Percentiles rank a stretch among this genome's conserved stretches.
Conservation (phyloP, 1,139 yeast genomes). For the Lodderomyces oxycetoniae region DNA sequence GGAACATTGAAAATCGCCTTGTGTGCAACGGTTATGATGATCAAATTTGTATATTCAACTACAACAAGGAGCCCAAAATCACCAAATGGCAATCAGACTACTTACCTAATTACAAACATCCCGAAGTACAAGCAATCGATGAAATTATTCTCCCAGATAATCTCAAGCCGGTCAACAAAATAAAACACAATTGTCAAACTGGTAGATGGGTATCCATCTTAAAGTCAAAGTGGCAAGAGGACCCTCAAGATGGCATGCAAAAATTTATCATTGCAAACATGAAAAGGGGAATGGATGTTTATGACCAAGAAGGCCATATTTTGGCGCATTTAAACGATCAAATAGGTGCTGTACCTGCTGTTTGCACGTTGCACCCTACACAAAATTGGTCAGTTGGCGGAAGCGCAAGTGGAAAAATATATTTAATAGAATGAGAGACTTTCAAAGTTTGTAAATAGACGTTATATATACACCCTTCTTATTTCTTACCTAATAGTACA, state of each 20-base stretch:
- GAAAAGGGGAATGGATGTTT: slow-evolving; percentile 82
- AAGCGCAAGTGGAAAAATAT: slow-evolving; percentile 89
- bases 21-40: slow-evolving; percentile 95
- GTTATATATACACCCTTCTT: too few relatives aligned
- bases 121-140: slow-evolving; percentile 16
- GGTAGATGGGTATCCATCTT: slow-evolving; percentile 95
- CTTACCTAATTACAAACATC: slow-evolving; percentile 13
- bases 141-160: slow-evolving; percentile 23
- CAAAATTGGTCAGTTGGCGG: slow-evolving; percentile 92
- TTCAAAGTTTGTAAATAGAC: too few relatives aligned
- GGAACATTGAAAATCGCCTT: slow-evolving; percentile 70
- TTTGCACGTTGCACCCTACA: slow-evolving; percentile 72
- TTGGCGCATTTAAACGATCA: slow-evolving; percentile 64
- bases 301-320: slow-evolving; percentile 68
- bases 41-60: slow-evolving; percentile 54
- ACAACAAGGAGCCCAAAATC: slow-evolving; percentile 22
- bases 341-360: slow-evolving; percentile 92
- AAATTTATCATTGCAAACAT: slow-evolving; percentile 90
- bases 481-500: too few relatives aligned
- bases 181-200: slow-evolving; percentile 88
- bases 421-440: slow-evolving; percentile 45
- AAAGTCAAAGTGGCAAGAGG: slow-evolving; percentile 75
- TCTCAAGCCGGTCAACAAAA: slow-evolving; percentile 53
- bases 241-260: slow-evolving; percentile 67
- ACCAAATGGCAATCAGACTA: slow-evolving; percentile 26